Conservation (phyloP, 345 rosid genomes). For the Aquilaria sinensis region DNA sequence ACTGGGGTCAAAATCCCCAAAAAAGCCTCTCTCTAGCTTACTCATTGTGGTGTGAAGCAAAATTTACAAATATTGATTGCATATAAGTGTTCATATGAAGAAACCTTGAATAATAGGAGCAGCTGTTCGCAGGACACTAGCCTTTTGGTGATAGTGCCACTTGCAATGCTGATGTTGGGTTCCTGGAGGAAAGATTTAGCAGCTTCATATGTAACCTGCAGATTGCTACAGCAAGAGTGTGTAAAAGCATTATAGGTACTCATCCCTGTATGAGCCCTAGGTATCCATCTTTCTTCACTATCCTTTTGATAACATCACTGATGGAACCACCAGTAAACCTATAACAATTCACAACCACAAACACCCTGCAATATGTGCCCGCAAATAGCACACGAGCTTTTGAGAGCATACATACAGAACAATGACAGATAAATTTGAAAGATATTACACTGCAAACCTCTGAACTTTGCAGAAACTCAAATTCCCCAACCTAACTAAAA, state of each 20-base stretch:
- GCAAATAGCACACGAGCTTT: background rate
- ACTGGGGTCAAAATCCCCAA: too few species aligned
- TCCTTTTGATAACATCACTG: slow-evolving; percentile 53
- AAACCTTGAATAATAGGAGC: too few species aligned
- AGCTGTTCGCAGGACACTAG: too few species aligned
- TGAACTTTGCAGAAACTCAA: too few species aligned
- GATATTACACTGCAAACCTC: too few species aligned
- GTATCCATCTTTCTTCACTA: slow-evolving; percentile 79
- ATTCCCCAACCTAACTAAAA: too few species aligned
- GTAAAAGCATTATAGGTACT: slow-evolving; percentile 96
- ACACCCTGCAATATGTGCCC: slow-evolving; percentile 56
- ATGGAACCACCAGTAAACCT: slow-evolving; percentile 69
- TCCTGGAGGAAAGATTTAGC: slow-evolving; percentile 65
- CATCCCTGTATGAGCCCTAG: slow-evolving; percentile 87
- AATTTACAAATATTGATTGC: too few species aligned
- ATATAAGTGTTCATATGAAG: too few species aligned
- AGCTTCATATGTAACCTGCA: slow-evolving; percentile 92
- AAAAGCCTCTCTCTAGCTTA: too few species aligned
- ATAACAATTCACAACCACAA: slow-evolving; percentile 64
- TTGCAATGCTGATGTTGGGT: slow-evolving; percentile 30
- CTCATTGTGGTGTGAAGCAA: too few species aligned
- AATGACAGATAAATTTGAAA: background rate
- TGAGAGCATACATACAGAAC: background rate
- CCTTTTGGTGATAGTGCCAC: slow-evolving; percentile 32
- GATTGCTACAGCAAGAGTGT: slow-evolving; percentile 97